Evolutionary conservation across 352 stramenopile genomes (phyloP).

Genomic region (Phytophthora podocarpi): DNA sequence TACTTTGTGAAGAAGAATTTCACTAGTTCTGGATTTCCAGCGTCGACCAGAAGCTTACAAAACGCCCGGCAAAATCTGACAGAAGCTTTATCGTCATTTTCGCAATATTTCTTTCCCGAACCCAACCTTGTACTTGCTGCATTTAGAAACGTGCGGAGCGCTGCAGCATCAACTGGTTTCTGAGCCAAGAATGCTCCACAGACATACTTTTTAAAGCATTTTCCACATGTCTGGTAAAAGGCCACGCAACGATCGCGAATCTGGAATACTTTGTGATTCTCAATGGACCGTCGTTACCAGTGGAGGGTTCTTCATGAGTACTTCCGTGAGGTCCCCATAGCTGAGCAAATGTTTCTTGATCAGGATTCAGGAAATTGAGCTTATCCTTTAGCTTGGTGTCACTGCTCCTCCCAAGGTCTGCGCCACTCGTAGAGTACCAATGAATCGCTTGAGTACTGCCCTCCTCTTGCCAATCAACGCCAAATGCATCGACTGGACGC

Average conservation of each 20-base stretch:
- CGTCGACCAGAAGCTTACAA: conserved; percentile 14
- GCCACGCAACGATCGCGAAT: conserved; percentile 31
- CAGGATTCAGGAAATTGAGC: conserved; percentile 34
- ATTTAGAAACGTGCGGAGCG: conserved; percentile 6
- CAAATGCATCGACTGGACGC: no score
- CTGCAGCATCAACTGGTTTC: background rate
- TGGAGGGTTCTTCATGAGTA: conserved; percentile 11
- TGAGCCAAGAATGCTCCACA: background rate
- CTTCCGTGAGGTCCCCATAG: no score
- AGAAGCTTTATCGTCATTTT: background rate
- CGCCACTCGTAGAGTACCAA: background rate
- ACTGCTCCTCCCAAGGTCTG: no score
- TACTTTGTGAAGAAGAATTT: conserved; percentile 14
- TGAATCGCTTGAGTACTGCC: background rate
- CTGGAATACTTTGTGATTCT: conserved; percentile 17
- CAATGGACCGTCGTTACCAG: conserved; percentile 22
- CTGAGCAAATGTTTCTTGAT: conserved; percentile 10
- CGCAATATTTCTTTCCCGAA: no score
- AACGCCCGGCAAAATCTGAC: conserved; percentile 12
- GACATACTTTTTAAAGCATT: conserved; percentile 9
- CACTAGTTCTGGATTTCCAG: conserved; percentile 5
- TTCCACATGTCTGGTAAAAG: background rate
- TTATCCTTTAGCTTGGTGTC: no score
- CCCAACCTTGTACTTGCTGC: no score
- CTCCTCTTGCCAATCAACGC: no score